These are phyloP conservation scores for Fragilaria crotonensis DNA, from an alignment of 108 stramenopile genomes.

Conservation along the genomic window DNA sequence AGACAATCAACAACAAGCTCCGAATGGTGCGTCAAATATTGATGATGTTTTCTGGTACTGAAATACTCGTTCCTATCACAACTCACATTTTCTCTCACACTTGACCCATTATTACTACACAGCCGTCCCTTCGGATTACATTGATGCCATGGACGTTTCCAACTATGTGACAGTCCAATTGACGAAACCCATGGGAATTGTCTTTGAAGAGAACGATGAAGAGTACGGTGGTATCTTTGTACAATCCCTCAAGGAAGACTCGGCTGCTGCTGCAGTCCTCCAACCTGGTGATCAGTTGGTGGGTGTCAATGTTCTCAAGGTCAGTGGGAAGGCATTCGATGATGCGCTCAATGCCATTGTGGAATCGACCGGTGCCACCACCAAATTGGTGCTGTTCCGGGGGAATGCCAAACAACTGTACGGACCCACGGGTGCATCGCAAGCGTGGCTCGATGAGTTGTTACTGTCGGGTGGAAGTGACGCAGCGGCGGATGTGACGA, in stretches of 20 bases:
- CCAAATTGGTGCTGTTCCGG: conserved; percentile 65
- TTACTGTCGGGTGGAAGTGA: conserved; percentile 49
- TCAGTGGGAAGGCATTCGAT: conserved; percentile 67
- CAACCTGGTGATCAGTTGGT: conserved; percentile 78
- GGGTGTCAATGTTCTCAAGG: conserved; percentile 58
- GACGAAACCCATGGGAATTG: conserved; percentile 86
- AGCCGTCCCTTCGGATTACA: conserved; percentile 48
- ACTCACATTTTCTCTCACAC: not conserved
- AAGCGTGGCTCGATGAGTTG: conserved; percentile 77
- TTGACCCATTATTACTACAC: not conserved
- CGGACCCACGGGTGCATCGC: conserved; percentile 74
- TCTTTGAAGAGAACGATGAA: conserved; percentile 87
- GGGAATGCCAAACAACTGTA: conserved; percentile 77
- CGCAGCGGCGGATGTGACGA: conserved; percentile 20
- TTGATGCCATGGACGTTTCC: conserved; percentile 77
- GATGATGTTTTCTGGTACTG: not conserved
- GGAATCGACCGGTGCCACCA: conserved; percentile 43
- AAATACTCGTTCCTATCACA: not conserved
- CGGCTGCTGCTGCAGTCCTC: conserved; percentile 48
- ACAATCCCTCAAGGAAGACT: conserved; percentile 63
- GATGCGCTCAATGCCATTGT: conserved; percentile 75
- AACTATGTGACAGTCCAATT: conserved; percentile 68
- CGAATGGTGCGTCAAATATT: too few species aligned
- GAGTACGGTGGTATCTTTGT: conserved; percentile 82
- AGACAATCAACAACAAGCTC: conserved; percentile 17